Conservation (phyloP, 1,284 basidiomycete genomes). For the Sanghuangporus weigelae region DNA sequence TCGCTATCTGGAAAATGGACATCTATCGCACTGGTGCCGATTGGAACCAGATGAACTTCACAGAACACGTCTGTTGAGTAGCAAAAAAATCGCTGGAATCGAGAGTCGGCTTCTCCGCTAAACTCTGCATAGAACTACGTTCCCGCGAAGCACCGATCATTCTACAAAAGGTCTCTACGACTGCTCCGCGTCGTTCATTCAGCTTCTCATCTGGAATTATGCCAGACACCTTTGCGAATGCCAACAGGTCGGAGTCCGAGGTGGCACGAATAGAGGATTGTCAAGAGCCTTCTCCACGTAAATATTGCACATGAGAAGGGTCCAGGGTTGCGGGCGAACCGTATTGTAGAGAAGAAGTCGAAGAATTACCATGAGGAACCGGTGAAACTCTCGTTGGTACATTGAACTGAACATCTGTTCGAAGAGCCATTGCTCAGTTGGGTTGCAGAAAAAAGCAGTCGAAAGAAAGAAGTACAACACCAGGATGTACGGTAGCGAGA, state of each 20-base stretch:
- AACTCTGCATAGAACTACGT: not conserved
- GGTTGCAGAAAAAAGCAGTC: not conserved
- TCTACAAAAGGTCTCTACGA: conserved; percentile 1
- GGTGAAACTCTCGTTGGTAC: not conserved
- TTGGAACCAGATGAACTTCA: conserved; percentile 15
- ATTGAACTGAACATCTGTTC: not conserved
- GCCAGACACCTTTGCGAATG: not conserved
- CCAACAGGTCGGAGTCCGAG: conserved; percentile 1
- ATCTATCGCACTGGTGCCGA: conserved; percentile 22
- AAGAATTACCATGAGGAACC: not conserved
- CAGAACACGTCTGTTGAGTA: conserved; percentile 12
- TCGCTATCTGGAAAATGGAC: conserved; percentile 20
- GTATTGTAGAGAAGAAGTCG: not conserved
- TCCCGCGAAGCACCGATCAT: conserved; percentile 7
- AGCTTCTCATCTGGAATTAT: conserved; percentile 3
- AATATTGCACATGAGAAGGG: not conserved
- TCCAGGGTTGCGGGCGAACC: not conserved
- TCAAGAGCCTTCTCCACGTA: not conserved
- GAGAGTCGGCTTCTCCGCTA: conserved; percentile 7
- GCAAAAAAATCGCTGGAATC: not conserved
- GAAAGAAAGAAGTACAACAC: not conserved
- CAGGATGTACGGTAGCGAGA: not conserved
- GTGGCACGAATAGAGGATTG: not conserved
- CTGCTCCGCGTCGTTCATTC: not conserved
- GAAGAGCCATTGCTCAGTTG: not conserved